Evolutionary conservation across 176 grass and related monocot species (phyloP), one percentile per base, ranked within the genome.

Genomic region (Melocanna baccifera): DNA sequence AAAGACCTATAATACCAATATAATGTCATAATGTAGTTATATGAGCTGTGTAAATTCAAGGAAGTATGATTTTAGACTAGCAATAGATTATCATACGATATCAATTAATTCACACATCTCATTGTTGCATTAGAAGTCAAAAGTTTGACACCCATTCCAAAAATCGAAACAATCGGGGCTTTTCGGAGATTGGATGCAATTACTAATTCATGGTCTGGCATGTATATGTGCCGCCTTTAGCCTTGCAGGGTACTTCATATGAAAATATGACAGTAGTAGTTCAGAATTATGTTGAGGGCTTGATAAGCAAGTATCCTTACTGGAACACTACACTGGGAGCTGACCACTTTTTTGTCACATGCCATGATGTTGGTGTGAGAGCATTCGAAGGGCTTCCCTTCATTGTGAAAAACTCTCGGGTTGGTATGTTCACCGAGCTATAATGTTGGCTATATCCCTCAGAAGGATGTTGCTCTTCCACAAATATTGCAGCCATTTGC

Each of bases 401-500:
- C 76, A 87, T 91, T 73, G 46, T 92, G 57, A 96, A 99, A 75
- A 99, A 96, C 47, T 99, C 96, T 36, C 89, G 85, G 93, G 83
- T 90, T 90, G 77, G 93, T 99, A 40, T 99, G 96, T 81, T 96
- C 93, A 1, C 89, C 91, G 12, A 99, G 93, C 80, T 99, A 99
- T 84, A 89, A 99, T 71, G 89, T 96, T 82, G 89, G 86, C 57
- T 99, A 89, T 71, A 91, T 96, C 46, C 91, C 93, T 0, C 91
- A 96, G 63, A 99, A 99, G 86, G 93, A 99, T 67, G 62, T 99
- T 53, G 93, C 93, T 75, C 89, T 99, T 84, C 93, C 96, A 80
- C 91, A 99, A 95, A 85, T 99, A 61, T 82, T 99, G 28, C 96
- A 99, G 48, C 96, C 96, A 9, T 99, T 99, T 87, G 93, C 96